phyloP scores from a whole-genome alignment of 495 filamentous ascomycete species.

The Talaromyces trachyspermus region DNA sequence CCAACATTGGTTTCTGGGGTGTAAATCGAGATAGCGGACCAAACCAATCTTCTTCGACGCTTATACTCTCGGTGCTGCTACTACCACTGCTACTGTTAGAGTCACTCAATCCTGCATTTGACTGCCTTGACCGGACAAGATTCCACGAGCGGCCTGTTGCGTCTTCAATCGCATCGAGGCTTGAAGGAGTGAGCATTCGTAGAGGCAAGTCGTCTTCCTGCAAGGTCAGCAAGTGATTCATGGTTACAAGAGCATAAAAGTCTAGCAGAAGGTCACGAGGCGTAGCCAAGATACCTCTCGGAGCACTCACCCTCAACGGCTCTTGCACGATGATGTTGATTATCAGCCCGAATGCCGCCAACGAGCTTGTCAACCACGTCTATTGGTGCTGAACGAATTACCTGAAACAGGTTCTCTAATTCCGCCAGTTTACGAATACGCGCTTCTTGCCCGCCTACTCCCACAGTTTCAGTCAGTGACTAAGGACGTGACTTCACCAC shows the following conservation, averaged over 20 bases:
- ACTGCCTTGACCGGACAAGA: neutral
- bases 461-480: neutral
- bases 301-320: neutral
- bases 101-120: neutral
- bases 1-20: constrained; percentile 13
- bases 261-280: too few relatives aligned
- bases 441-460: constrained; percentile 2
- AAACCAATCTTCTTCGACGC: constrained; percentile 7
- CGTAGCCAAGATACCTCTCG: too few relatives aligned
- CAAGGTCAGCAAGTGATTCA: too few relatives aligned
- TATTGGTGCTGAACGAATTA: constrained; percentile 32
- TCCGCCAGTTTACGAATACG: constrained; percentile 21
- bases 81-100: constrained; percentile 5
- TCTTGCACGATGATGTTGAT: neutral
- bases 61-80: constrained; percentile 7
- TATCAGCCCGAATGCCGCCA: constrained; percentile 21
- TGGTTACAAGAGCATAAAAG: too few relatives aligned
- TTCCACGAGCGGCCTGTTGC: neutral
- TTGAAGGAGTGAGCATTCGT: constrained; percentile 1
- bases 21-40: constrained; percentile 6
- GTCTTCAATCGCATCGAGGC: constrained; percentile 1
- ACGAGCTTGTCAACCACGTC: constrained; percentile 28
- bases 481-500: too few relatives aligned
- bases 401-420: constrained; percentile 32
- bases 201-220: neutral